A percentile compares a stretch with the other conserved stretches of the same genome.
Evolutionary conservation across 1,139 yeast genomes (phyloP).

Genomic region (Diutina catenulata): DNA sequence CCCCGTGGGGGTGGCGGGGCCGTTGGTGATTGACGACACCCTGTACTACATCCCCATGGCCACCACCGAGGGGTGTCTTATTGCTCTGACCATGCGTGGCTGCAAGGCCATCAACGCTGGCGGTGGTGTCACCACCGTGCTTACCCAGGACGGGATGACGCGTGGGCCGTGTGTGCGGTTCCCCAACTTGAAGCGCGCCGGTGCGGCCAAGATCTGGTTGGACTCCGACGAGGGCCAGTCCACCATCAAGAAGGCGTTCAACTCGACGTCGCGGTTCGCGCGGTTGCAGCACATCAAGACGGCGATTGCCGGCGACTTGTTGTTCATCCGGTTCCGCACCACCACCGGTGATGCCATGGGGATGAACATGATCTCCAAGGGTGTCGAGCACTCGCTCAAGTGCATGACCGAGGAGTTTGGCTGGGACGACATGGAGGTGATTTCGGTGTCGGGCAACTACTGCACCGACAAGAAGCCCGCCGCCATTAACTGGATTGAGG

Average conservation of each 20-base stretch:
- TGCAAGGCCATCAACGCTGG: conserved; percentile 97
- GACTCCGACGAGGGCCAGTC: conserved; percentile 92
- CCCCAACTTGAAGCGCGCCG: conserved; percentile 74
- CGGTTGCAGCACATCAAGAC: conserved; percentile 84
- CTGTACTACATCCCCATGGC: conserved; percentile 96
- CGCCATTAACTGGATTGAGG: conserved; percentile 98
- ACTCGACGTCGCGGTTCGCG: conserved; percentile 95
- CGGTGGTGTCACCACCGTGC: conserved; percentile 87
- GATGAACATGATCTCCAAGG: conserved; percentile 99
- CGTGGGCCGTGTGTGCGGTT: conserved; percentile 97
- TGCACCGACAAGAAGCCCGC: conserved; percentile 97
- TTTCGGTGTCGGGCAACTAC: conserved; percentile 93
- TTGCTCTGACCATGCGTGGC: conserved; percentile 98
- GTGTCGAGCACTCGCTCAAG: conserved; percentile 79
- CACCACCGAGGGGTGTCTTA: conserved; percentile 96
- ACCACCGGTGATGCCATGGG: conserved; percentile 99
- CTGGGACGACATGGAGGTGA: conserved; percentile 85
- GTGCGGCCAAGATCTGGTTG: conserved; percentile 90
- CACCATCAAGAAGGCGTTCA: conserved; percentile 76
- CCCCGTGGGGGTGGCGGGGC: conserved; percentile 98
- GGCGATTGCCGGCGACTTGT: conserved; percentile 87
- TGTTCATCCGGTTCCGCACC: conserved; percentile 86
- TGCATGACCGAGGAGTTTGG: conserved; percentile 85
- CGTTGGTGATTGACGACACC: conserved; percentile 77
- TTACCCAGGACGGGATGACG: conserved; percentile 97